Evolutionary conservation across 805 yeast species (phyloP), one percentile per base, ranked within the genome.

Genomic region (Brettanomyces nanus): DNA sequence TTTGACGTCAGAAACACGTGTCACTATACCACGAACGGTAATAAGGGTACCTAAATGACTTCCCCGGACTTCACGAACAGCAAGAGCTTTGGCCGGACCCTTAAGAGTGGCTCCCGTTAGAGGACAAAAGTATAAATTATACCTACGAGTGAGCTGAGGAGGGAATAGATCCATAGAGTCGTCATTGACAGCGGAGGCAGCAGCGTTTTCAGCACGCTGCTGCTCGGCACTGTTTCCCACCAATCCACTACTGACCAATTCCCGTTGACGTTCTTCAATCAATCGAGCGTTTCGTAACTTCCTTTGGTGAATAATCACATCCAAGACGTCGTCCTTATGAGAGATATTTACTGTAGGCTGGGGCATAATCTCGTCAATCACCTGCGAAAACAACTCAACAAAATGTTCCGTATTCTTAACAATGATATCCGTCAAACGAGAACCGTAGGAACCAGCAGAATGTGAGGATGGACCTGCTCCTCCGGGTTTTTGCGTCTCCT

Each of bases 1-100:
- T 59, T 89, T 90, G 31, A 92, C 98, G 58, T 92, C 99, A 2
- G 95, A 81, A 4, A 89, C 95, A 47, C 98, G 71, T 6, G 97
- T 92, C 36, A 90, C 86, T 47, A 92, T 89, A 40, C 98, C 99
- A 45, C 95, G 69, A 4, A 89, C 83, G 1, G 96, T 89, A 51
- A 92, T 83, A 44, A 85, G 73, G 50, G 82, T 78, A 35, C 99
- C 99, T 36, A 92, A 69, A 46, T 75, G 78, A 28, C 69, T 65
- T 44, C 97, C 97, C 54, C 78, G 81, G 42, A 92, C 80, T 46
- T 87, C 89, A 59, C 99, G 77, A 5, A 92, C 97, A 3, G 96
- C 83, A 40, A 85, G 63, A 1, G 92, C 76, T 49, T 79, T 79
- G 37, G 51, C 48, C 28, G 64, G 54, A 25, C 61, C 46, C 41